A percentile compares a stretch with the other conserved stretches of the same genome.
phyloP scores from a whole-genome alignment of 1,139 yeast species.

The Candida gigantensis region DNA sequence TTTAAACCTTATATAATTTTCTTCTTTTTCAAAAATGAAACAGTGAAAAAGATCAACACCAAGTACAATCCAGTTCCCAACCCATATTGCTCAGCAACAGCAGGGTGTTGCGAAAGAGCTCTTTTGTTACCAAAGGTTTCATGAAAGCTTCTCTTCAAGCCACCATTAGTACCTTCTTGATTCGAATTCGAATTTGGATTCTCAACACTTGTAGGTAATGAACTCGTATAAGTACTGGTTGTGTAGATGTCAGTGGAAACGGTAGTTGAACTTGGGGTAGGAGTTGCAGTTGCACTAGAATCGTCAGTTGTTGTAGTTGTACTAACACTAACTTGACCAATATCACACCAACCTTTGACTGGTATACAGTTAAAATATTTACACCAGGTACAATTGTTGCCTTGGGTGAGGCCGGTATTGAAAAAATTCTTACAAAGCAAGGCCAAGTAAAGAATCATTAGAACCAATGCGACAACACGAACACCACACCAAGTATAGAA shows the following conservation, averaged over 20 bases:
- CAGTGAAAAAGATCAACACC: conserved; percentile 17
- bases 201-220: conserved; percentile 16
- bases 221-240: conserved; percentile 12
- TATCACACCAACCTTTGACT: conserved; percentile 72
- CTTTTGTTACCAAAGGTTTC: conserved; percentile 5
- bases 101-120: conserved; percentile 1
- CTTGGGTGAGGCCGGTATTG: conserved; percentile 40
- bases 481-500: conserved; percentile 53
- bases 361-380: conserved; percentile 73
- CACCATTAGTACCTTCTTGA: conserved; percentile 8
- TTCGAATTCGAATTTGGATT: conserved; percentile 6
- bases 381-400: conserved; percentile 61
- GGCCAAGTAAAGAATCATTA: conserved; percentile 54
- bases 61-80: conserved; percentile 19
- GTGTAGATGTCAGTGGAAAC: conserved; percentile 9
- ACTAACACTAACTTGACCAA: conserved; percentile 48
- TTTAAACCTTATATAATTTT: conserved; percentile 11
- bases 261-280: conserved; percentile 8
- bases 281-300: conserved; percentile 7
- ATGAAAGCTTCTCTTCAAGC: conserved; percentile 5
- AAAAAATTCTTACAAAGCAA: conserved; percentile 52
- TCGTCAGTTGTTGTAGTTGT: conserved; percentile 10
- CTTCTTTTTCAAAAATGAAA: conserved; percentile 17
- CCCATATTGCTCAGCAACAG: conserved; percentile 3
- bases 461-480: conserved; percentile 47